phyloP scores from a whole-genome alignment of 768 basidiomycete genomes.

The Rhizopogon sp. region DNA sequence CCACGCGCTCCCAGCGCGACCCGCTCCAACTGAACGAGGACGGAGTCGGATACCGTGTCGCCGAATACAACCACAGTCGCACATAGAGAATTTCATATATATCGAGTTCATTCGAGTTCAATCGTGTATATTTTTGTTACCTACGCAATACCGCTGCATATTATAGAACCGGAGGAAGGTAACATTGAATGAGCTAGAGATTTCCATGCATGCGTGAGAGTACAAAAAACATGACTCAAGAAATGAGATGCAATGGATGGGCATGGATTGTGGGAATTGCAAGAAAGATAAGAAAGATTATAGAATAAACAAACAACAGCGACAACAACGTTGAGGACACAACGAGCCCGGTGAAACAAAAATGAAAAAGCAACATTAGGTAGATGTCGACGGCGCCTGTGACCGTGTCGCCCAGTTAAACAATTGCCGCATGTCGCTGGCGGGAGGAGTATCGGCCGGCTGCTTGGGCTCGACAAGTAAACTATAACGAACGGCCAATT shows the following conservation, averaged over 20 bases:
- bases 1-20: constrained; percentile 15
- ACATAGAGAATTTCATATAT: constrained; percentile 3
- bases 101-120: too few relatives aligned
- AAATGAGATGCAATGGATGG: constrained; percentile 10
- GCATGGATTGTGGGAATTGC: constrained; percentile 10
- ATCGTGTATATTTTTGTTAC: not conserved
- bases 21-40: constrained; percentile 31
- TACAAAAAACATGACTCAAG: constrained; percentile 16
- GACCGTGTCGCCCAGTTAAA: constrained; percentile 77
- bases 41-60: constrained; percentile 47
- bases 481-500: constrained; percentile 32
- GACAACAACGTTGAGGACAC: constrained; percentile 7
- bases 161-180: constrained; percentile 1
- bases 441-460: constrained; percentile 61
- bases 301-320: constrained; percentile 22
- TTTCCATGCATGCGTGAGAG: constrained; percentile 15
- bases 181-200: constrained; percentile 18
- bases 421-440: constrained; percentile 69
- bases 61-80: constrained; percentile 36
- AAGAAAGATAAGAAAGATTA: constrained; percentile 18
- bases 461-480: constrained; percentile 82
- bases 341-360: constrained; percentile 13
- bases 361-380: constrained; percentile 16
- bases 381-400: constrained; percentile 32
- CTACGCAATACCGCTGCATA: constrained; percentile 5